Conservation (phyloP, 2,329 filamentous ascomycete species). For the Fusarium sp. region DNA sequence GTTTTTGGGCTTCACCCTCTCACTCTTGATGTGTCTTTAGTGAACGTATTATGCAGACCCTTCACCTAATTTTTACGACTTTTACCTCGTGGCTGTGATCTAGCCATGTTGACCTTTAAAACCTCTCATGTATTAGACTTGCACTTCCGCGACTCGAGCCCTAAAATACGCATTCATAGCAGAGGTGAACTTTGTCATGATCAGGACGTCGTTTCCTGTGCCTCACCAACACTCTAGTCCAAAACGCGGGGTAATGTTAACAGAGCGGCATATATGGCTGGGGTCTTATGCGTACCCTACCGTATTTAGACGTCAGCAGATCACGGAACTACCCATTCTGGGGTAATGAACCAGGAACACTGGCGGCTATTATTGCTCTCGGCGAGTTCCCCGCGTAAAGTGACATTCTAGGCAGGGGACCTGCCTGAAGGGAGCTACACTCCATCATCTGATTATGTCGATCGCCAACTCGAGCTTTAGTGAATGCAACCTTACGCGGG, state of each 20-base stretch:
- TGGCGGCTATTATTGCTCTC: neutral
- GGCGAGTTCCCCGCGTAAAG: neutral
- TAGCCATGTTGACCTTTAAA: too few relatives aligned
- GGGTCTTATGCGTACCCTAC: neutral
- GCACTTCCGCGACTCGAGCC: accelerated
- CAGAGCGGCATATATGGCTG: neutral
- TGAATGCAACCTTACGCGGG: neutral
- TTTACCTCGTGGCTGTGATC: too few relatives aligned
- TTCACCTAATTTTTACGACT: too few relatives aligned
- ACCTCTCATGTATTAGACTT: accelerated
- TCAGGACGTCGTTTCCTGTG: accelerated
- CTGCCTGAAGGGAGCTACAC: neutral
- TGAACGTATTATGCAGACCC: too few relatives aligned
- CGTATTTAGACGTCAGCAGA: neutral
- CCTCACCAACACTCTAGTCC: neutral
- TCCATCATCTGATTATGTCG: neutral
- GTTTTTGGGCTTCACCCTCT: too few relatives aligned
- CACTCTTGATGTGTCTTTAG: too few relatives aligned
- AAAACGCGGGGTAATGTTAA: neutral
- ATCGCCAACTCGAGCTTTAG: neutral
- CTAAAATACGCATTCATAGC: too few relatives aligned
- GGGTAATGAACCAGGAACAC: neutral
- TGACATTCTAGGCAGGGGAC: neutral
- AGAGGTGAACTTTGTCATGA: too few relatives aligned
- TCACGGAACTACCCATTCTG: neutral